Conservation (phyloP, 192 early-diverging fungal genomes). For the Piromyces finnis region DNA sequence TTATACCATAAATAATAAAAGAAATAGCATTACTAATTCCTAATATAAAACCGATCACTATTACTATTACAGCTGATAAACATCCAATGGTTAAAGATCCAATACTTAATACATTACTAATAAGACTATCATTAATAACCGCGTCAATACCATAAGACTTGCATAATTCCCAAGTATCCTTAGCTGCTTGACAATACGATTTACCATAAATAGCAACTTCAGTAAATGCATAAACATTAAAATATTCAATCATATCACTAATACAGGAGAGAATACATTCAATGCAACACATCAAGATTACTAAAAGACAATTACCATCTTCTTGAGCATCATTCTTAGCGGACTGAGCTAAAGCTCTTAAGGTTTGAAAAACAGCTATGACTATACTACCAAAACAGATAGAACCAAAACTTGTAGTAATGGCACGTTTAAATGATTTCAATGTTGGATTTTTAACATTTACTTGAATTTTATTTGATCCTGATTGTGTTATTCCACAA, state of each 20-base stretch:
- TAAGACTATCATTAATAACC: conserved; percentile 74
- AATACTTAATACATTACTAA: conserved; percentile 69
- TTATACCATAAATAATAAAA: conserved; percentile 7
- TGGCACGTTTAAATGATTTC: conserved; percentile 47
- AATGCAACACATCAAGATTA: conserved; percentile 49
- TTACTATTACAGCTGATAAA: background rate
- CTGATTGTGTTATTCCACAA: conserved; percentile 26
- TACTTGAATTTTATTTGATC: conserved; percentile 3
- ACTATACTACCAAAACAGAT: conserved; percentile 64
- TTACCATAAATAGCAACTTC: conserved; percentile 84
- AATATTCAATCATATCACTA: conserved; percentile 53
- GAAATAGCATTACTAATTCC: background rate
- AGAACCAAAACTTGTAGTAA: conserved; percentile 62
- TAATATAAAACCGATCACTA: background rate
- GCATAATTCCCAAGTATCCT: conserved; percentile 69
- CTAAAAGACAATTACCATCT: background rate
- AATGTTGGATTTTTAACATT: conserved; percentile 29
- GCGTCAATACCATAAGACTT: conserved; percentile 32
- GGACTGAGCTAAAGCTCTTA: background rate
- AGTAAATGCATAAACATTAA: conserved; percentile 75
- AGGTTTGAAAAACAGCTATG: conserved; percentile 10
- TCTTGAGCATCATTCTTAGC: background rate
- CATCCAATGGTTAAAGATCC: conserved; percentile 44
- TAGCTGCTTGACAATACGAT: background rate
- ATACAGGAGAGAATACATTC: conserved; percentile 59